Evolutionary conservation across 495 filamentous ascomycete species (phyloP).

Genomic region (Aspergillus carlsbadensis): DNA sequence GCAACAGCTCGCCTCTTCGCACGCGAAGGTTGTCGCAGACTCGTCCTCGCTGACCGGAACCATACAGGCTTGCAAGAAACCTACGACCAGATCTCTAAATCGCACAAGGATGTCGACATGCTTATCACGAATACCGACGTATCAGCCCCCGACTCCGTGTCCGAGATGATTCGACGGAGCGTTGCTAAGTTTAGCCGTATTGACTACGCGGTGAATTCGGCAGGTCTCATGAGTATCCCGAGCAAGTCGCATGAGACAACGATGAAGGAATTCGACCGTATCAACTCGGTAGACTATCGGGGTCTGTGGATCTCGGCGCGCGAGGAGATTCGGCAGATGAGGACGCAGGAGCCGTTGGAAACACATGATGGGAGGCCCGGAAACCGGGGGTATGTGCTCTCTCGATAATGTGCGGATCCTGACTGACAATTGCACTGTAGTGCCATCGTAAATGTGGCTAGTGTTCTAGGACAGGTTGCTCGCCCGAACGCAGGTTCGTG

Average conservation of each 20-base stretch:
- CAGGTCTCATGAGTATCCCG: background rate
- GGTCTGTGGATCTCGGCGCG: background rate
- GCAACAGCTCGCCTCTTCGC: conserved; percentile 10
- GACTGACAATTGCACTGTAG: too few relatives aligned
- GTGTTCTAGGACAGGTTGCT: background rate
- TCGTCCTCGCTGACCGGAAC: conserved; percentile 10
- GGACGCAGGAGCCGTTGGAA: background rate
- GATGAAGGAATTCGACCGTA: background rate
- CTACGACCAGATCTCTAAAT: background rate
- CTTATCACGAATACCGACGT: background rate
- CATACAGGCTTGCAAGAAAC: background rate
- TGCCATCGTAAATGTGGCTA: background rate
- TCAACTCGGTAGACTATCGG: background rate
- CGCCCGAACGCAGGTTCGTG: background rate
- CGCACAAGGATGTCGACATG: background rate
- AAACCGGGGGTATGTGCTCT: background rate
- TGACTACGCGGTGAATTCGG: conserved; percentile 1
- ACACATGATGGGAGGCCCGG: conserved; percentile 3
- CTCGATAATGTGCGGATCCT: too few relatives aligned
- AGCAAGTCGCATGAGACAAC: background rate
- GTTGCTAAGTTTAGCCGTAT: background rate
- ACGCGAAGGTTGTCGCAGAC: conserved; percentile 9
- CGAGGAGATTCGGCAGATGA: background rate
- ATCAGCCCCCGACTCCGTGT: background rate
- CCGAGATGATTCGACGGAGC: background rate